Base-by-base conservation (phyloP, 495 filamentous ascomycete species). In the Tuber borchii region DNA sequence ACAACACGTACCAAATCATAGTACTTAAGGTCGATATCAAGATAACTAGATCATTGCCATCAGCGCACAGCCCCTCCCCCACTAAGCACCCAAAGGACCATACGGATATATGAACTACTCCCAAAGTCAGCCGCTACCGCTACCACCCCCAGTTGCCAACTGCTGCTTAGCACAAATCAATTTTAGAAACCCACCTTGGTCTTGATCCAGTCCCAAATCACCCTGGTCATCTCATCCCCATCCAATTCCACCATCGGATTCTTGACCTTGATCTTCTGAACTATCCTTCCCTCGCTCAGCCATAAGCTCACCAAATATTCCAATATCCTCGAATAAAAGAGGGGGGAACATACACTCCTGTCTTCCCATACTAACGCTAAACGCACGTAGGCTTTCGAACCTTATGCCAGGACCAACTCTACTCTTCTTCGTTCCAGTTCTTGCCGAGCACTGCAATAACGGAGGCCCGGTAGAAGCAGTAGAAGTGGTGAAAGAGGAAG, bases 151-250 rank as follows among this genome's bases (percentile, higher is more conserved):
- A 39, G 4, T 4, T 39, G 37, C 37, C 6, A 39, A 48, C 37
- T 71, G 42, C 45, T 14, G 70, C 44, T 71, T 68, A 42, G 34
- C 39, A 39, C 65, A 76, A 72, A 72, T 43, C n/a, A n/a, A 46
- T 39, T 39, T 9, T 44, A 45, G 40, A 46, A 42, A 22, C 88
- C 79, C 83, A 91, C 89, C 84, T 95, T 97, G 84, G 97, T 90
- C 87, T 97, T 97, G 87, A 99, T 99, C 83, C 93, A 90, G 86
- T 97, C 87, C 95, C 95, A 99, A 86, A 99, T 99, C 81, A 99
- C 93, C 82, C 95, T 89, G 76, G 95, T 99, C 95, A 99, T 99
- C 89, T 99, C 95, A 88, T 99, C 95, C 82, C 95, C 95, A 85
- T 99, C 95, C 83, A 99, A 88, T 85, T 95, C 93, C 83, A 73